phyloP scores from a whole-genome alignment of 2,329 filamentous ascomycete genomes.

The Magnaporthales sp. region DNA sequence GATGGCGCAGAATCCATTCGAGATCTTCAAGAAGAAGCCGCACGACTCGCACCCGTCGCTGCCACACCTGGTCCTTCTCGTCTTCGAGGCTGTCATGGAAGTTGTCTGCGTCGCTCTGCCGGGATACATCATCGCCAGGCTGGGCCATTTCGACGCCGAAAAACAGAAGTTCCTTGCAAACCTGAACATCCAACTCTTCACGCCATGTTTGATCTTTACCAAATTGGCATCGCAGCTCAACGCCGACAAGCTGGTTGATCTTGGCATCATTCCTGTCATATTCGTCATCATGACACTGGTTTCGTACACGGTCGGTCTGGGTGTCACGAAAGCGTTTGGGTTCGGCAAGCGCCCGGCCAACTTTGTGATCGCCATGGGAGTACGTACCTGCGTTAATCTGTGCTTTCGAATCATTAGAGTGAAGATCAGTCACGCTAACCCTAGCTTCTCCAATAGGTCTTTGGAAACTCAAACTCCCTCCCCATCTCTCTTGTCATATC shows the following conservation, averaged over 20 bases:
- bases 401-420: background rate
- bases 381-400: slow-evolving; percentile 11
- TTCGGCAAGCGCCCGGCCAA: slow-evolving; percentile 83
- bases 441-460: slow-evolving; percentile 46
- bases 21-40: slow-evolving; percentile 27
- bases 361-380: slow-evolving; percentile 93
- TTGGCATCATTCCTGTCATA: slow-evolving; percentile 92
- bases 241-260: slow-evolving; percentile 78
- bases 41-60: slow-evolving; percentile 56
- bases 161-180: slow-evolving; percentile 96
- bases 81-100: slow-evolving; percentile 91
- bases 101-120: slow-evolving; percentile 92
- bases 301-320: slow-evolving; percentile 68
- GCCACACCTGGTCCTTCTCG: slow-evolving; percentile 64
- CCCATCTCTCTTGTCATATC: slow-evolving; percentile 95
- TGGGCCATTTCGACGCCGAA: slow-evolving; percentile 90
- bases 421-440: slow-evolving; percentile 7
- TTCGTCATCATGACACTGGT: slow-evolving; percentile 82
- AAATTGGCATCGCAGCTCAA: slow-evolving; percentile 94
- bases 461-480: slow-evolving; percentile 96
- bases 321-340: slow-evolving; percentile 65
- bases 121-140: slow-evolving; percentile 82
- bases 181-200: slow-evolving; percentile 92
- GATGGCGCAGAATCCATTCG: slow-evolving; percentile 27
- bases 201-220: slow-evolving; percentile 94